A percentile compares a stretch with the other conserved stretches of the same genome.
Conservation (phyloP, 176 grass and related monocot species). For the Cenchrus purpureus region DNA sequence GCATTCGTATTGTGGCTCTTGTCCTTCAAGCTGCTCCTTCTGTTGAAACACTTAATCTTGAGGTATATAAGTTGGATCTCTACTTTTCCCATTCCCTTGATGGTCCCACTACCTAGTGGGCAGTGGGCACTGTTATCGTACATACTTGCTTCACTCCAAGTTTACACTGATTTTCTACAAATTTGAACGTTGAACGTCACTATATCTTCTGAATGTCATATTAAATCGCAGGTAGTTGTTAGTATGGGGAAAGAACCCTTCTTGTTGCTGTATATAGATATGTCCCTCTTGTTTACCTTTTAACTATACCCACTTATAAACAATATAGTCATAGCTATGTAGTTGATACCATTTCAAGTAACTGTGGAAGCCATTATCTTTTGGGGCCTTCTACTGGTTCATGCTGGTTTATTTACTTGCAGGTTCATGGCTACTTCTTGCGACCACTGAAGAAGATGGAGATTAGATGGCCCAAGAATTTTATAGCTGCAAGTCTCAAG, state of each 20-base stretch:
- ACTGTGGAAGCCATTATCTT: neutral
- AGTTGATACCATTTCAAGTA: neutral
- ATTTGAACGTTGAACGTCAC: too few relatives aligned
- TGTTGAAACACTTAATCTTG: constrained; percentile 15
- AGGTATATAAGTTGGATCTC: neutral
- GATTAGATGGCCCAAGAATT: constrained; percentile 16
- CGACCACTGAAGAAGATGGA: neutral
- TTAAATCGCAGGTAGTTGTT: too few relatives aligned
- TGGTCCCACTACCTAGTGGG: too few relatives aligned
- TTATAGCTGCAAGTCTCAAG: neutral
- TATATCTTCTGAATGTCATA: too few relatives aligned
- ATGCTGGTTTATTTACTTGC: neutral
- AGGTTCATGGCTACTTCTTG: constrained; percentile 12
- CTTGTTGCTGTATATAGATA: neutral
- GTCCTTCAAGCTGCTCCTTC: neutral
- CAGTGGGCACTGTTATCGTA: too few relatives aligned
- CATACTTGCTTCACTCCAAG: too few relatives aligned
- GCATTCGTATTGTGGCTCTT: neutral
- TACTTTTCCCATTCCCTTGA: too few relatives aligned
- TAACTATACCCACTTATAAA: neutral
- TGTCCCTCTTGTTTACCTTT: neutral
- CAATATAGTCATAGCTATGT: neutral
- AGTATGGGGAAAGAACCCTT: neutral
- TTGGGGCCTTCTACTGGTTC: neutral
- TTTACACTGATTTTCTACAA: too few relatives aligned